A percentile compares a stretch with the other conserved stretches of the same genome.
These are phyloP conservation scores for Leccinellum rugosiceps DNA, from an alignment of 768 basidiomycete genomes.

Conservation along the genomic window DNA sequence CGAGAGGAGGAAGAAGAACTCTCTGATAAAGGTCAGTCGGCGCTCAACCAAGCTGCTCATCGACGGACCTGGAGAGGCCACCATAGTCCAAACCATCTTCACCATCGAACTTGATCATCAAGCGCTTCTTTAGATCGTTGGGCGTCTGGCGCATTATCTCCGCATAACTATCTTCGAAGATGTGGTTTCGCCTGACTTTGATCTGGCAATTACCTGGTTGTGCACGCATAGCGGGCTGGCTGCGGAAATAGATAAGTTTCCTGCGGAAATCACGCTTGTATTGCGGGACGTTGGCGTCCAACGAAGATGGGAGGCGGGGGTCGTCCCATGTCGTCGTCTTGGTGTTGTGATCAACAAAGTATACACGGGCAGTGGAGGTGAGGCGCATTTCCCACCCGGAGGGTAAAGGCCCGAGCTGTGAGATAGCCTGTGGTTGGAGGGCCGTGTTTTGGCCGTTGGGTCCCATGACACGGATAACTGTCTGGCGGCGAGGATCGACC, in stretches of 20 bases:
- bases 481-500: constrained; percentile 98
- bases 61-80: constrained; percentile 83
- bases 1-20: constrained; percentile 99
- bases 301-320: constrained; percentile 89
- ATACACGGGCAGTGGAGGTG: constrained; percentile 95
- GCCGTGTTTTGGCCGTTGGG: constrained; percentile 85
- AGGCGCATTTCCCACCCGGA: constrained; percentile 99
- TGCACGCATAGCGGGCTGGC: constrained; percentile 96
- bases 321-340: constrained; percentile 99
- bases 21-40: constrained; percentile 48
- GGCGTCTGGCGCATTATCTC: constrained; percentile 99
- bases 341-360: constrained; percentile 99
- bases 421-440: constrained; percentile 92
- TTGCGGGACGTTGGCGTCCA: constrained; percentile 97
- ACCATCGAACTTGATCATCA: constrained; percentile 99
- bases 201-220: constrained; percentile 99
- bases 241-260: constrained; percentile 99
- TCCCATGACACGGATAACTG: constrained; percentile 94
- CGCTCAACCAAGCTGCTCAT: background rate
- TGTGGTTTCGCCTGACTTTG: constrained; percentile 96
- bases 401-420: constrained; percentile 93
- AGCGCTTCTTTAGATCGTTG: constrained; percentile 94
- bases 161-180: constrained; percentile 98
- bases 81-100: constrained; percentile 99
- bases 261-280: constrained; percentile 99